Evolutionary conservation across 257 asterid genomes (phyloP).

Genomic region (Paraleonurus japonicus): DNA sequence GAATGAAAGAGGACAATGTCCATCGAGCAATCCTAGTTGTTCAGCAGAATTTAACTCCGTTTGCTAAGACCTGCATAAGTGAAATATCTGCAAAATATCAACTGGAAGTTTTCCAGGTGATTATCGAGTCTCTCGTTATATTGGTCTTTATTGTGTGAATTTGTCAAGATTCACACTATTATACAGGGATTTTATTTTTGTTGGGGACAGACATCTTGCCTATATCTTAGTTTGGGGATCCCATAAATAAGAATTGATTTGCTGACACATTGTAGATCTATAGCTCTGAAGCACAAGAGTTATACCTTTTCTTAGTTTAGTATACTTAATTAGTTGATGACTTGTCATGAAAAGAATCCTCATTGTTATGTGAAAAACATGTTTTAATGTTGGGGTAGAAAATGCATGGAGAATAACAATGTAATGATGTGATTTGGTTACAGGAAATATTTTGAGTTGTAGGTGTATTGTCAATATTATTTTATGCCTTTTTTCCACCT

Average conservation of each 20-base stretch:
- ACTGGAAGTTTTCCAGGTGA: conserved; percentile 75
- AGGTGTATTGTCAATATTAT: too few species aligned
- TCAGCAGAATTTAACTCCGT: conserved; percentile 54
- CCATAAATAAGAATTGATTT: background rate
- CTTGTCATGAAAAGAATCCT: background rate
- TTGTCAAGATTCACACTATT: background rate
- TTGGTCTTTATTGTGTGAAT: background rate
- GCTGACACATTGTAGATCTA: background rate
- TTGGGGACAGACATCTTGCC: background rate
- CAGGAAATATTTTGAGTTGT: too few species aligned
- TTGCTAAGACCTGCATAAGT: conserved; percentile 45
- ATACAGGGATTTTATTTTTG: background rate
- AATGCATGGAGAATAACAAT: too few species aligned
- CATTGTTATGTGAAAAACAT: too few species aligned
- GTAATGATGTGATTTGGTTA: too few species aligned
- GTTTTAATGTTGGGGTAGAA: too few species aligned
- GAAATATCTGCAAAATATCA: conserved; percentile 55
- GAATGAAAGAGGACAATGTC: conserved; percentile 61
- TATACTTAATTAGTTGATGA: background rate
- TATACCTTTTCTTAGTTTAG: background rate
- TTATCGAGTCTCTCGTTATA: background rate
- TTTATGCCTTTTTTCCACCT: too few species aligned
- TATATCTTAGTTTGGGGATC: background rate
- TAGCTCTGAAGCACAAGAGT: background rate
- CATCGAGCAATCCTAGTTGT: conserved; percentile 61